Evolutionary conservation across 805 yeast genomes (phyloP).

Genomic region (Lipomyces sp.): DNA sequence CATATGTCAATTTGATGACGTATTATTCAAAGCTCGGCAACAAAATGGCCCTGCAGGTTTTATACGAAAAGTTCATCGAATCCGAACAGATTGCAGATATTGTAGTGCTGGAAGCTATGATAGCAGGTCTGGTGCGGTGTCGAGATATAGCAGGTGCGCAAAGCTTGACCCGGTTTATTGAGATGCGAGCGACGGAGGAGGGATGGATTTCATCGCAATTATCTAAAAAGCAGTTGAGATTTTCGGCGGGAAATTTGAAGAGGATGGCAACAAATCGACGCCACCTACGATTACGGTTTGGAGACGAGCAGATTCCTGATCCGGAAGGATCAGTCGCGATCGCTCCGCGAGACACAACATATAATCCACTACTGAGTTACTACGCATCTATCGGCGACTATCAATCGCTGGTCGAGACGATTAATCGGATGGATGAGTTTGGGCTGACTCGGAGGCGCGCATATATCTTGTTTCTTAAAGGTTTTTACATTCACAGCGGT

Average conservation of each 20-base stretch:
- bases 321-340: slow-evolving; percentile 34
- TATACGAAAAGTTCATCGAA: slow-evolving; percentile 33
- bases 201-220: slow-evolving; percentile 13
- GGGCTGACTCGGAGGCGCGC: slow-evolving; percentile 19
- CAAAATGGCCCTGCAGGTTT: slow-evolving; percentile 30
- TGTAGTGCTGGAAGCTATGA: slow-evolving; percentile 38
- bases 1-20: slow-evolving; percentile 38
- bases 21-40: slow-evolving; percentile 26
- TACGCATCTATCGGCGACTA: slow-evolving; percentile 39
- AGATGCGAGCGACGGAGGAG: slow-evolving; percentile 19
- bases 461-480: slow-evolving; percentile 26
- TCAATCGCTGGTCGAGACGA: slow-evolving; percentile 25
- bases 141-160: slow-evolving; percentile 41
- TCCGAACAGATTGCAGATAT: slow-evolving; percentile 41
- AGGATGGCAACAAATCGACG: slow-evolving; percentile 12
- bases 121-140: slow-evolving; percentile 38
- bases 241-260: slow-evolving; percentile 19
- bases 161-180: slow-evolving; percentile 30
- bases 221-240: slow-evolving; percentile 14
- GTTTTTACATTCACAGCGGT: slow-evolving; percentile 26
- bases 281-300: background rate
- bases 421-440: slow-evolving; percentile 37
- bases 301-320: slow-evolving; percentile 17
- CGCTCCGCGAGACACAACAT: slow-evolving; percentile 37
- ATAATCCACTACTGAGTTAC: slow-evolving; percentile 36